Base-by-base conservation (phyloP, 805 yeast species). In the Blastobotrys mokoenaii region DNA sequence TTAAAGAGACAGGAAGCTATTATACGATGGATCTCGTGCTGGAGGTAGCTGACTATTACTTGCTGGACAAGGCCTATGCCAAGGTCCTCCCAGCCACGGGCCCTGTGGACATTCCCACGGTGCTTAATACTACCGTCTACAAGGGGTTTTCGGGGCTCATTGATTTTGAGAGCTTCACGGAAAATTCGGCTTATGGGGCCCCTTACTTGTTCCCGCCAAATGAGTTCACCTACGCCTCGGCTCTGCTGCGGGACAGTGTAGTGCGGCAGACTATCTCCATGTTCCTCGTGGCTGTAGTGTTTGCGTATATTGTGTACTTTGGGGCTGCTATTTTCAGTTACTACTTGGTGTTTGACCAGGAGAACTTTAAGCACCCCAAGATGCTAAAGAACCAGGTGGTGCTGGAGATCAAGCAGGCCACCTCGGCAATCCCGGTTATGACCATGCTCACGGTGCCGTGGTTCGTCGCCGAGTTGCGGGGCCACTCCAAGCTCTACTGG, bases 291-390 rank as follows among this genome's bases (percentile, higher is more conserved):
- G 83, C 88, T 54, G 76, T 87, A 29, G 46, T 90, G 3, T 89
- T 90, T 57, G 98, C 97, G 37, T 81, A 90, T 84, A 33, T 80
- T n/a, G 65, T 90, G 38, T 93, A 93, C 64, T 69, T 88, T 37
- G 54, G 67, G 15, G 82, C 79, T 43, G 97, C 97, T 2, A 71
- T 80, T 12, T 56, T 84, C n/a, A 80, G 95, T 9, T 93, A 84
- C 63, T 54, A 71, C 32, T 78, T 82, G 54, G 79, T 93, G 18
- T 93, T 86, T 62, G 97, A 93, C 66, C 83, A 81, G 61, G 80
- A 80, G 45, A 85, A 87, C 48, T 87, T 90, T 74, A 86, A 90
- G 67, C 98, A 93, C 64, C 98, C 98, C 48, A 77, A 96, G 63
- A 90, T 85, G 65, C 74, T 93, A 66, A 93, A 93, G 64, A 90